Conservation (phyloP, 495 filamentous ascomycete genomes). For the Acidomyces sp. region DNA sequence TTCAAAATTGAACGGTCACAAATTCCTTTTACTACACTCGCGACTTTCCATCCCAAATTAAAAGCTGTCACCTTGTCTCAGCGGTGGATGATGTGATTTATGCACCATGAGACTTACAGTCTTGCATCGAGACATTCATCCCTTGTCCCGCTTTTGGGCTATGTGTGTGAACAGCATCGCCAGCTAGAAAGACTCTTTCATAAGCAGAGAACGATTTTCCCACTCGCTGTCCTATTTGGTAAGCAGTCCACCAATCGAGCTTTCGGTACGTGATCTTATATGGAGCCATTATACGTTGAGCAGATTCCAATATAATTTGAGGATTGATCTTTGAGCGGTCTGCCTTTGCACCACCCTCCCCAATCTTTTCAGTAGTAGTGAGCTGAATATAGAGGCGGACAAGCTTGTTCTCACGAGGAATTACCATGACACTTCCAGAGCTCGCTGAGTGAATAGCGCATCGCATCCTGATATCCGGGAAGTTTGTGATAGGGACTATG, state of each 20-base stretch:
- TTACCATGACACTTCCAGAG: conserved; percentile 52
- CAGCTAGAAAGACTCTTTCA: conserved; percentile 61
- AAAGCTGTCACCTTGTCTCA: conserved; percentile 23
- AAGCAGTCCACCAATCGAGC: conserved; percentile 42
- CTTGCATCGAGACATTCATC: conserved; percentile 70
- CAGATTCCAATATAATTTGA: conserved; percentile 44
- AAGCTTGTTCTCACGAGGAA: conserved; percentile 54
- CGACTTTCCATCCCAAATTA: conserved; percentile 79
- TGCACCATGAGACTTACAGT: conserved; percentile 33
- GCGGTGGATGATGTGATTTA: not conserved
- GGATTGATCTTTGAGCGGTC: conserved; percentile 46
- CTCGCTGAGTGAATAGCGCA: conserved; percentile 53
- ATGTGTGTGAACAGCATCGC: conserved; percentile 79
- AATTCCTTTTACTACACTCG: conserved; percentile 52
- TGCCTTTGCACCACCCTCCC: conserved; percentile 22
- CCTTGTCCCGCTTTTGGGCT: conserved; percentile 74
- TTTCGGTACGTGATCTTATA: conserved; percentile 49
- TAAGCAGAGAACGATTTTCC: conserved; percentile 52
- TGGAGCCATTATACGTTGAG: conserved; percentile 45
- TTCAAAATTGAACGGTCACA: conserved; percentile 44
- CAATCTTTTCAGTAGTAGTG: conserved; percentile 34
- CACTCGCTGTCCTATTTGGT: conserved; percentile 61
- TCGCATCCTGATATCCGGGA: conserved; percentile 56
- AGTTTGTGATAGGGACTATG: conserved; percentile 52
- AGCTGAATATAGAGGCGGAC: conserved; percentile 62